Percentiles rank a stretch among this genome's conserved stretches.
Evolutionary conservation across 1,284 basidiomycete species (phyloP).

Genomic region (Vanrija sp.): DNA sequence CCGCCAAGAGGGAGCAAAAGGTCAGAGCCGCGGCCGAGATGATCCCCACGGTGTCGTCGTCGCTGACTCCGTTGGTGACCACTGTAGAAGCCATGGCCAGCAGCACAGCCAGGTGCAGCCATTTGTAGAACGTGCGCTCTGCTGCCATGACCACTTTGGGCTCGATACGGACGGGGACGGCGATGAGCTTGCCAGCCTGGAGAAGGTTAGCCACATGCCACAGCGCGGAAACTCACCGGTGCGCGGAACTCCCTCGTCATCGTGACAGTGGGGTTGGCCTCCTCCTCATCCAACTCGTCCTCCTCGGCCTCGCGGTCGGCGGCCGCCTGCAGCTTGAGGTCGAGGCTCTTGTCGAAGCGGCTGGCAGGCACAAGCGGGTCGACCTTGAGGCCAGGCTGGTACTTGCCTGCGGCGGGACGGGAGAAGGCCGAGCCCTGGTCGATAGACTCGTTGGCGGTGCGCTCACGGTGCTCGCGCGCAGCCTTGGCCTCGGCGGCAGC

Average conservation of each 20-base stretch:
- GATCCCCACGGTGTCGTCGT: constrained; percentile 68
- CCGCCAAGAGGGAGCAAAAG: constrained; percentile 77
- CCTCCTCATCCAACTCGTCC: constrained; percentile 46
- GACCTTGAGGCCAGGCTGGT: constrained; percentile 61
- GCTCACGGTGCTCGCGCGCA: constrained; percentile 76
- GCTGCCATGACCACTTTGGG: constrained; percentile 94
- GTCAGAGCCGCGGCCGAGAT: constrained; percentile 74
- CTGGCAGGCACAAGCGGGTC: constrained; percentile 77
- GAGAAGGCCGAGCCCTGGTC: constrained; percentile 12
- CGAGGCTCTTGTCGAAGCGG: constrained; percentile 66
- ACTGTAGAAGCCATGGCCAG: constrained; percentile 57
- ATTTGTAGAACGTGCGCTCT: constrained; percentile 65
- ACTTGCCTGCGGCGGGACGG: constrained; percentile 22
- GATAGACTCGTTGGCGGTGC: constrained; percentile 51
- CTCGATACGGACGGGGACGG: constrained; percentile 89
- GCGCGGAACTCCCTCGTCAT: constrained; percentile 74
- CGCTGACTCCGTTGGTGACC: too few relatives aligned
- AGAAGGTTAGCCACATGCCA: constrained; percentile 26
- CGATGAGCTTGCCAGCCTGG: constrained; percentile 78
- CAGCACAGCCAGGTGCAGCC: constrained; percentile 88
- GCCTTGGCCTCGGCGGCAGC: constrained; percentile 75
- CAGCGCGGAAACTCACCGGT: not conserved
- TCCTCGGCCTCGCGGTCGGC: constrained; percentile 48
- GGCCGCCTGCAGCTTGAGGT: constrained; percentile 58
- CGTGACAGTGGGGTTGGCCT: constrained; percentile 41